phyloP scores from a whole-genome alignment of 2,329 filamentous ascomycete species.

The Ophiostoma novo-ulmi region DNA sequence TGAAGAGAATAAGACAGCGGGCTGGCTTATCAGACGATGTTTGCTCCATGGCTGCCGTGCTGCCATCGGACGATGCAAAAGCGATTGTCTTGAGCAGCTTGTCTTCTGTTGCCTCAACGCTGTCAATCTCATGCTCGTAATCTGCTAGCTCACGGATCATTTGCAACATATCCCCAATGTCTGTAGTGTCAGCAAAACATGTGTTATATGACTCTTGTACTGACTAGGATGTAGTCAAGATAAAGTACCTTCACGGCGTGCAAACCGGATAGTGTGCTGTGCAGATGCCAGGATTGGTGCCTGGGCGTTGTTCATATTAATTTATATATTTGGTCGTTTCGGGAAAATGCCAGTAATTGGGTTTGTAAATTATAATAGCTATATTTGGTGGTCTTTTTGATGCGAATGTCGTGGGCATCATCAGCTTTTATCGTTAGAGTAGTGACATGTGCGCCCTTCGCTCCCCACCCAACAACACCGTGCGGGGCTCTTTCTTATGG shows the following conservation, averaged over 20 bases:
- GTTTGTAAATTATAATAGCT: not conserved
- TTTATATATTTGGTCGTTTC: not conserved
- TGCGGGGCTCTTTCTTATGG: not conserved
- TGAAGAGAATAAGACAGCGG: conserved; percentile 65
- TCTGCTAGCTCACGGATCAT: conserved; percentile 81
- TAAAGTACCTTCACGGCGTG: conserved; percentile 53
- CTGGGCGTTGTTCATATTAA: not conserved
- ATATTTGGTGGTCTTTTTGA: not conserved
- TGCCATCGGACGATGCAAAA: conserved; percentile 53
- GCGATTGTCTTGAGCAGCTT: conserved; percentile 70
- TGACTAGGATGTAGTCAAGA: not conserved
- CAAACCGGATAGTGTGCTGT: conserved; percentile 48
- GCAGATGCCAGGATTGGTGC: conserved; percentile 32
- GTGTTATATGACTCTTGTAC: not conserved
- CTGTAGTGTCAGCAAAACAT: conserved; percentile 43
- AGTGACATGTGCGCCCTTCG: not conserved
- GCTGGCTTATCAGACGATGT: conserved; percentile 59
- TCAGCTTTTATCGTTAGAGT: not conserved
- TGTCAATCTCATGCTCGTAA: conserved; percentile 73
- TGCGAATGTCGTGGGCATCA: not conserved
- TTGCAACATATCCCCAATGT: conserved; percentile 72
- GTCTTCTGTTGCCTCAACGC: conserved; percentile 72
- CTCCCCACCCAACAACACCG: not conserved
- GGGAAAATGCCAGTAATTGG: too few species aligned
- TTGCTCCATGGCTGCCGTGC: conserved; percentile 44